phyloP scores from a whole-genome alignment of 345 rosid genomes.

The Sisymbrium irio region DNA sequence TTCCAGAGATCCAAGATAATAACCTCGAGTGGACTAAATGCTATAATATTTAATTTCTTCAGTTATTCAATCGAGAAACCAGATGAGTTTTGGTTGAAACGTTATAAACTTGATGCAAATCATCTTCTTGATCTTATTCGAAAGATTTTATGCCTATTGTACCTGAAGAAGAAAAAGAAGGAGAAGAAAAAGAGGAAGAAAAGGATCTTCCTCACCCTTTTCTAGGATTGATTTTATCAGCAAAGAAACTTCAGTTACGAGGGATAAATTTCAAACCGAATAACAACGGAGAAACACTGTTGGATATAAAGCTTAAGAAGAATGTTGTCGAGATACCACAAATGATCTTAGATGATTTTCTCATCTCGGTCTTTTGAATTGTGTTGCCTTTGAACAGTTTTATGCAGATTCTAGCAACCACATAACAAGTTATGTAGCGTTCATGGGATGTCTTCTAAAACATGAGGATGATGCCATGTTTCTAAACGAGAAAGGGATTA shows the following conservation, averaged over 20 bases:
- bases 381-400: conserved; percentile 52
- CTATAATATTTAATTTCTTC: not conserved
- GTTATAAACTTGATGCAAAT: not conserved
- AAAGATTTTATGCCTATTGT: not conserved
- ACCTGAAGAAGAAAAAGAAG: not conserved
- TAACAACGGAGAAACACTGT: not conserved
- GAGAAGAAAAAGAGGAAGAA: not conserved
- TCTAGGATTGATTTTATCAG: not conserved
- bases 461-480: conserved; percentile 39
- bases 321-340: conserved; percentile 46
- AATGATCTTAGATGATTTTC: conserved; percentile 36
- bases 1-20: not conserved
- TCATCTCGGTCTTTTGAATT: conserved; percentile 43
- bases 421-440: conserved; percentile 45
- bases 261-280: not conserved
- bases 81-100: not conserved
- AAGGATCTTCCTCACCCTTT: not conserved
- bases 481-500: conserved; percentile 38
- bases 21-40: not conserved
- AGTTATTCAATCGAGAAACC: not conserved
- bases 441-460: conserved; percentile 53
- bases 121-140: conserved; percentile 9
- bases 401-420: conserved; percentile 16
- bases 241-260: not conserved
- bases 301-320: conserved; percentile 32